phyloP scores from a whole-genome alignment of 371 early-diverging fungal species.

The Actinomortierella wolfii region DNA sequence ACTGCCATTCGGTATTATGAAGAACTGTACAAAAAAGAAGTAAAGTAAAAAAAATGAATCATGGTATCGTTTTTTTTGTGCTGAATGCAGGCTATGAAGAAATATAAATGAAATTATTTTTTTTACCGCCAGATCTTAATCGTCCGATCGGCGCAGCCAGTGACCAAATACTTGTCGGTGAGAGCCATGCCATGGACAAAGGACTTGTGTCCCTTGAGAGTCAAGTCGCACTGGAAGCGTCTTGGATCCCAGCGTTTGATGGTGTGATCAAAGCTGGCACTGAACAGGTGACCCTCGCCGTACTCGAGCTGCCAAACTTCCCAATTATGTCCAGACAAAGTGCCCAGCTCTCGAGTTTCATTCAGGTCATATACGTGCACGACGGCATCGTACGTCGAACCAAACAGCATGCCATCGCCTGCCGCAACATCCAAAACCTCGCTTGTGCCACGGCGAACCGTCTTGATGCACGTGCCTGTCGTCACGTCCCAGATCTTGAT shows the following conservation, averaged over 20 bases:
- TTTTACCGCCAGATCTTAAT: slow-evolving; percentile 48
- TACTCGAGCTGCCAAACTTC: slow-evolving; percentile 73
- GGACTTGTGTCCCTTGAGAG: slow-evolving; percentile 68
- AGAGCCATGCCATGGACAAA: slow-evolving; percentile 67
- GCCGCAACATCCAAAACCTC: slow-evolving; percentile 63
- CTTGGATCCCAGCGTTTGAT: slow-evolving; percentile 72
- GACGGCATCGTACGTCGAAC: slow-evolving; percentile 66
- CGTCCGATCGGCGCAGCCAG: slow-evolving; percentile 70
- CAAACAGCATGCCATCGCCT: slow-evolving; percentile 60
- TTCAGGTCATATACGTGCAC: slow-evolving; percentile 61
- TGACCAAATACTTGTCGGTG: slow-evolving; percentile 54
- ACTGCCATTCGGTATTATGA: too few relatives aligned
- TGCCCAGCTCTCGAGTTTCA: slow-evolving; percentile 48
- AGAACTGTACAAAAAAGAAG: too few relatives aligned
- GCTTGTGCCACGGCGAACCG: slow-evolving; percentile 51
- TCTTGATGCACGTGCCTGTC: slow-evolving; percentile 49
- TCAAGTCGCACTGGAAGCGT: slow-evolving; percentile 54
- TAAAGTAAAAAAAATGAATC: background rate
- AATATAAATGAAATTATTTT: too few relatives aligned
- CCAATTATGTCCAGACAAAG: slow-evolving; percentile 68
- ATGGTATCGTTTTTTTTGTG: background rate
- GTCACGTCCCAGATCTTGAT: slow-evolving; percentile 68
- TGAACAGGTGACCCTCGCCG: slow-evolving; percentile 59
- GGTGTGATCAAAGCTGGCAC: slow-evolving; percentile 71
- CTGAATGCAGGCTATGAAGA: slow-evolving; percentile 3